Base-by-base conservation (phyloP, 306 rosid genomes). In the Castanea crenata region DNA sequence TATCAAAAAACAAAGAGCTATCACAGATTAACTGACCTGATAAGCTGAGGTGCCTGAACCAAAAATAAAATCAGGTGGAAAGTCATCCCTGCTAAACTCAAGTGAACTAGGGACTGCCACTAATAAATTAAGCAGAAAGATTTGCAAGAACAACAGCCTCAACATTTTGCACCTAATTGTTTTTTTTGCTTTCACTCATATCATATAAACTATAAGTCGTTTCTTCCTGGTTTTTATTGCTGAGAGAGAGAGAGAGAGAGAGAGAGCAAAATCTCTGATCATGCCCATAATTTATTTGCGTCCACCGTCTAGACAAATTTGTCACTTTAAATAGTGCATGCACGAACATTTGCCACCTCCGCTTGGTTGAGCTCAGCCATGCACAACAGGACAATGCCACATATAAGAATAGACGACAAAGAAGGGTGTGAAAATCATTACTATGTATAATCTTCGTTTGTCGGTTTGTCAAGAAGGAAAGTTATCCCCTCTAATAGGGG, bases 31-130 rank as follows among this genome's bases (percentile, higher is more conserved):
- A 51, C 10, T 19, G 21, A 86, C 94, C 91, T 93, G 93, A 74
- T 90, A 93, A 76, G 95, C 95, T 21, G 92, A 75, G 52, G 95
- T 77, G 73, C 83, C 88, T 4, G 95, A 84, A n/a, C 97, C 92
- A 74, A 93, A 93, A 14, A 86, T 72, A 69, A 93, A 91, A 51
- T 57, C 76, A 11, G 57, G 11, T 0, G 95, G 95, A 63, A 93
- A 93, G 41, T 91, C 95, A 74, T 76, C n/a, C 84, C 91, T 87
- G 74, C 79, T 81, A 41, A 76, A 87, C 1, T 32, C 1, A 55
- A 80, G 76, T 5, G 69, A 80, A 32, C 79, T 49, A 1, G 61
- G 19, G 1, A 56, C 78, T 69, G 63, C 75, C 5, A 32, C 49
- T 12, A 5, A 54, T 21, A 76, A 81, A 62, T 34, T 78, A 35